Evolutionary conservation across 768 basidiomycete genomes (phyloP), one percentile per base, ranked within the genome.

Genomic region (Daedaleopsis sinensis): DNA sequence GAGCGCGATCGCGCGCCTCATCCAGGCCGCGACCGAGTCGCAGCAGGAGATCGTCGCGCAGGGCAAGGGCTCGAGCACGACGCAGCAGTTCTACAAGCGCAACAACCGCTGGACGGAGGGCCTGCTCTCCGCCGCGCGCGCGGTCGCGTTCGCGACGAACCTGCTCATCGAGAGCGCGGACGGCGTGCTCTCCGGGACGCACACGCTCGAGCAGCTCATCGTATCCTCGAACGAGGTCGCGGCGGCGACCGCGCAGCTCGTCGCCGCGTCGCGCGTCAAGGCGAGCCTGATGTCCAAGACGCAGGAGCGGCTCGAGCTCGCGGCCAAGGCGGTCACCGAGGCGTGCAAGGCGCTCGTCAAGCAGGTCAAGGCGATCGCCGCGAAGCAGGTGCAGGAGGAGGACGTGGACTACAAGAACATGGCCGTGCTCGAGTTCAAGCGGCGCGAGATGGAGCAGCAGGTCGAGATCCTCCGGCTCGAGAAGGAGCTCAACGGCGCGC

Each of bases 71-170:
- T 92, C 95, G 19, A 94, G 88, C 74, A 85, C 95, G 23, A 87
- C 82, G 19, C 94, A 96, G 74, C 96, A 98, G 70, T 99, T 99
- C 83, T 99, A 98, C 84, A 99, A 99, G 80, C 89, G 93, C 62
- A 98, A 99, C 86, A 98, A 98, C 76, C 85, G 97, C 62, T 99
- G 97, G 97, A 99, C 97, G 47, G 97, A 99, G 74, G 97, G 97
- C 66, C 88, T 99, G 67, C 95, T 98, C 68, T 96, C 94, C 38
- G 97, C 97, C 38, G 97, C 97, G 19, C 98, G 97, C 75, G 85
- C 97, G 10, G 97, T 99, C 57, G 97, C 97, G 3, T 97, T 96
- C 68, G 95, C 97, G 11, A 98, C 97, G 37, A 92, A 86, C 65
- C 77, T 98, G 60, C 86, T 99, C 62, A 99, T 99, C 73, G 96